phyloP scores from a whole-genome alignment of 2,329 filamentous ascomycete species.

The Colletotrichum salicis region DNA sequence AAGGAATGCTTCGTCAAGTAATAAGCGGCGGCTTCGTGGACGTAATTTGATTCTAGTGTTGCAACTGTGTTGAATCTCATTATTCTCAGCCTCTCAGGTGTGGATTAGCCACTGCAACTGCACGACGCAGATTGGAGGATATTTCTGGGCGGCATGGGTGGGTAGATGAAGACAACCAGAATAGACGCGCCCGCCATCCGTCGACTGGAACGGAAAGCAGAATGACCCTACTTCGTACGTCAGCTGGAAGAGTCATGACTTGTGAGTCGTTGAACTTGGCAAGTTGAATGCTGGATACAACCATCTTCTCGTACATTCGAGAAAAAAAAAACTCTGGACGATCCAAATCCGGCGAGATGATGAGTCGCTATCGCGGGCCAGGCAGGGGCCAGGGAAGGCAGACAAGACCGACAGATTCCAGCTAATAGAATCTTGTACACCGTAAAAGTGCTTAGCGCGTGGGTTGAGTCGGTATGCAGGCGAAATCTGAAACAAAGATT shows the following conservation, averaged over 20 bases:
- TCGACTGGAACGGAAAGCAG: too few species aligned
- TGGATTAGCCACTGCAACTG: not conserved
- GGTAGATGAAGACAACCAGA: not conserved
- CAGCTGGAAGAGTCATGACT: not conserved
- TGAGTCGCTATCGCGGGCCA: constrained; percentile 18
- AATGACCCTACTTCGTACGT: not conserved
- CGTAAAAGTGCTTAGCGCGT: constrained; percentile 19
- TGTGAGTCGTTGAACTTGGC: not conserved
- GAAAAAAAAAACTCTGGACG: not conserved
- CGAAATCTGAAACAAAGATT: constrained; percentile 34
- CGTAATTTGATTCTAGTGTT: constrained; percentile 7
- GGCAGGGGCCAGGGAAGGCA: constrained; percentile 10
- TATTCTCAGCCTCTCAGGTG: not conserved
- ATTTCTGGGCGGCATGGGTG: not conserved
- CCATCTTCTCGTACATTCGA: not conserved
- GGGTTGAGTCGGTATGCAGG: constrained; percentile 18
- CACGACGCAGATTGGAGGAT: not conserved
- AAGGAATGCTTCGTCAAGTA: not conserved
- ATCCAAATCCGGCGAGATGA: constrained; percentile 18
- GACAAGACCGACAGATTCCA: constrained; percentile 5
- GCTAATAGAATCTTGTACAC: constrained; percentile 4
- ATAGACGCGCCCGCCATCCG: not conserved
- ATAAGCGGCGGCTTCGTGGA: not conserved
- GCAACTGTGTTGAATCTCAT: not conserved
- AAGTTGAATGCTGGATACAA: not conserved